Conservation (phyloP, 2,329 filamentous ascomycete genomes). For the Exophiala alcalophila region DNA sequence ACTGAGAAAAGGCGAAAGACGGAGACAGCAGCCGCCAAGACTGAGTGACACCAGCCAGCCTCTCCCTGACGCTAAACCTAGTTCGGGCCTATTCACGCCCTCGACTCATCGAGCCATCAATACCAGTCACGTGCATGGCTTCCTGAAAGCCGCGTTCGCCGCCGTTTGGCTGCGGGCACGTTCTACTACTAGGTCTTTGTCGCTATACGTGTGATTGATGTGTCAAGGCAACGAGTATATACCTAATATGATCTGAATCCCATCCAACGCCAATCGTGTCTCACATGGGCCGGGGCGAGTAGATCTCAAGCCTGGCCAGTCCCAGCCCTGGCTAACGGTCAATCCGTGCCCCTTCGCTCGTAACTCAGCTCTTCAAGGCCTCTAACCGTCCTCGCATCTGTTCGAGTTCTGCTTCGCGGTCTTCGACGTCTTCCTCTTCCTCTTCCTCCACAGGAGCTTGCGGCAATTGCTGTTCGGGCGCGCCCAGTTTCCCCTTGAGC, state of each 20-base stretch:
- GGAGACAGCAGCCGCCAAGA: not conserved
- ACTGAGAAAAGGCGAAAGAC: not conserved
- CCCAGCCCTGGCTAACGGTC: not conserved
- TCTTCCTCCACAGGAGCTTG: constrained; percentile 48
- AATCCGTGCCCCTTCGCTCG: not conserved
- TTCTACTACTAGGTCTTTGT: not conserved
- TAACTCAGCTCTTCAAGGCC: constrained; percentile 74
- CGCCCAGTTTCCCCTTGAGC: constrained; percentile 63
- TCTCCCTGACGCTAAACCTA: too few species aligned
- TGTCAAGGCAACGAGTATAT: too few species aligned
- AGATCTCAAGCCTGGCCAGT: not conserved
- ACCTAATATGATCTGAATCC: constrained; percentile 1
- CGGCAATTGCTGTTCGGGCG: constrained; percentile 26
- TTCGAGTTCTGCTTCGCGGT: constrained; percentile 74
- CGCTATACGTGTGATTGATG: not conserved
- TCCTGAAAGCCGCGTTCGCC: too few species aligned
- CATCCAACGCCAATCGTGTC: constrained; percentile 11
- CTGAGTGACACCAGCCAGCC: too few species aligned
- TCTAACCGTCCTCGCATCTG: constrained; percentile 92
- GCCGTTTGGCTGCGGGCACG: too few species aligned
- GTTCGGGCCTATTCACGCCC: too few species aligned
- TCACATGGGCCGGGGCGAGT: not conserved
- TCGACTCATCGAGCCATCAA: too few species aligned
- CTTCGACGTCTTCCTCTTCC: constrained; percentile 74
- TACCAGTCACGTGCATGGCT: too few species aligned